Conservation (phyloP, 371 early-diverging fungal species). For the Cladochytrium tenue region DNA sequence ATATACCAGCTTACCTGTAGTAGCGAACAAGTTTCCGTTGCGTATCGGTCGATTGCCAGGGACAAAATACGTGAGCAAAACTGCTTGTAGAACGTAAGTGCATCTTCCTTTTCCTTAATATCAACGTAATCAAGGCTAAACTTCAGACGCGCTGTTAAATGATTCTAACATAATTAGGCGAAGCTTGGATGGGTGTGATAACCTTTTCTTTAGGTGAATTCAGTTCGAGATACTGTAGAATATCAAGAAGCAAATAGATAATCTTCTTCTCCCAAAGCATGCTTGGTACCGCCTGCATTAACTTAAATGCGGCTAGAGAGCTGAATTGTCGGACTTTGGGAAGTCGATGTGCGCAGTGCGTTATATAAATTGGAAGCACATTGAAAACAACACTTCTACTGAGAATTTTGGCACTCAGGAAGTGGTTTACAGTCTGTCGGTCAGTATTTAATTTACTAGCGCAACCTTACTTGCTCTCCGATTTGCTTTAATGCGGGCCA, state of each 20-base stretch:
- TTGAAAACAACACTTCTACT: conserved; percentile 40
- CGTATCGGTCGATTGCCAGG: conserved; percentile 27
- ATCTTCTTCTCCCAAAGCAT: conserved; percentile 39
- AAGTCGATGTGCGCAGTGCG: conserved; percentile 30
- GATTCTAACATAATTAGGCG: not conserved
- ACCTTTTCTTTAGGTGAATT: conserved; percentile 4
- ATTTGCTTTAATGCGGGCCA: conserved; percentile 74
- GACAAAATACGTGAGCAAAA: conserved; percentile 32
- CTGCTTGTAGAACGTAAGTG: conserved; percentile 31
- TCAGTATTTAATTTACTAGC: no score
- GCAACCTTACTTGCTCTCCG: conserved; percentile 57
- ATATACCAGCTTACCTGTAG: conserved; percentile 37
- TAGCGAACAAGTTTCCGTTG: conserved; percentile 42
- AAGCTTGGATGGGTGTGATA: not conserved
- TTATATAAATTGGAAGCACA: conserved; percentile 47
- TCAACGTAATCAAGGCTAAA: conserved; percentile 29
- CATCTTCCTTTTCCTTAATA: conserved; percentile 30
- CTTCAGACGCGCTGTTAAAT: not conserved
- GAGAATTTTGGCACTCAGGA: no score
- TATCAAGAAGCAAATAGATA: conserved; percentile 40
- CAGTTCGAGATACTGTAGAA: conserved; percentile 37
- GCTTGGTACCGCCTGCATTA: conserved; percentile 32
- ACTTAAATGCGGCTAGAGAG: conserved; percentile 7
- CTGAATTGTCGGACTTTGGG: conserved; percentile 32
- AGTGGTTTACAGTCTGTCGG: no score